Evolutionary conservation across 2,329 filamentous ascomycete species (phyloP), one percentile per base, ranked within the genome.

Genomic region (Cucurbitaria berberidis): DNA sequence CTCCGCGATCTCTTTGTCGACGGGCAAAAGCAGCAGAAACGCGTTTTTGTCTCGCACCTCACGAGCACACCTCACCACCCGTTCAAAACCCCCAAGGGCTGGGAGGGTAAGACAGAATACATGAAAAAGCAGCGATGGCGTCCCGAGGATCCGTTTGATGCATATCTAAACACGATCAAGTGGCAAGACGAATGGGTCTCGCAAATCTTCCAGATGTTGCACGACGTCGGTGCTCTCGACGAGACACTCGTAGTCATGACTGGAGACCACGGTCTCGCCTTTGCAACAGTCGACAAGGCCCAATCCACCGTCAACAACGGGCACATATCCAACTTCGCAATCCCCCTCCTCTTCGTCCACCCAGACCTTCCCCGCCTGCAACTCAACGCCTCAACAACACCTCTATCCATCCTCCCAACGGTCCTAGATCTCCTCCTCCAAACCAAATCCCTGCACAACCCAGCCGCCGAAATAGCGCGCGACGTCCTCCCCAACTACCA

Each of bases 151-250:
- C 55, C 55, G 0, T 42, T 62, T 29, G 51, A 62, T 9, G 53
- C 38, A 3, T 62, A 62, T 29, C 38, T 62, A n/a, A 62, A 62
- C 29, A 59, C 59, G 1, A 62, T 62, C 38, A 55, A 59, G 10
- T 62, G 51, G 27, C 59, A 62, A 34, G 59, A 62, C 27, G 42
- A 59, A 5, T 62, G 59, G 59, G 49, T 62, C 10, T 57, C 59
- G 16, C 48, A 59, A 9, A 52, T 62, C 18, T 59, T 62, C 43
- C 47, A 62, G 15, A 62, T 62, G 59, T 22, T 62, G 18, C 47
- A 62, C 29, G 55, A 62, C 4, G 41, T 57, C 11, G 53, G 53
- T 21, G 53, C 51, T 27, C 52, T 62, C 21, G 48, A 59, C 5
- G 56, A 62, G 11, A 62, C 59, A 6, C 51, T 62, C 5, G 35